Evolutionary conservation across 164 flowering plant species (phyloP).

Genomic region (Hamamelis virginiana): DNA sequence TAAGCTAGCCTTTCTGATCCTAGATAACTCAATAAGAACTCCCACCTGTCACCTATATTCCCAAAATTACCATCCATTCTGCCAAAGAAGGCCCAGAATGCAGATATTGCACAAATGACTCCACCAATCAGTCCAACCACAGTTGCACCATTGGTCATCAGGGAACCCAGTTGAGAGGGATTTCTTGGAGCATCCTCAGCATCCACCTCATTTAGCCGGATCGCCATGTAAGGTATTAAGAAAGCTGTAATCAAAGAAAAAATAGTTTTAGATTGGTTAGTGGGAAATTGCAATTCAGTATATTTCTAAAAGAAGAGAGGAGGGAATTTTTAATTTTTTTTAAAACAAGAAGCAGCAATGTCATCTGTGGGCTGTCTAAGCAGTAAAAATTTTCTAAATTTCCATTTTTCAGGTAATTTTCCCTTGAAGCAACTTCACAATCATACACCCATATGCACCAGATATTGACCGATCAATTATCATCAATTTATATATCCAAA

Average conservation of each 20-base stretch:
- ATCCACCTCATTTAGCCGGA: constrained; percentile 67
- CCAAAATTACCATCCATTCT: constrained; percentile 76
- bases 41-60: constrained; percentile 56
- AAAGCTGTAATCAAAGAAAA: constrained; percentile 56
- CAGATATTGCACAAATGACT: constrained; percentile 54
- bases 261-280: neutral
- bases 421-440: too few relatives aligned
- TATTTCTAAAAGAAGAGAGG: neutral
- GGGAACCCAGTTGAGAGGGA: constrained; percentile 51
- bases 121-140: constrained; percentile 76
- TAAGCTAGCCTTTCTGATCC: constrained; percentile 90
- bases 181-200: constrained; percentile 26
- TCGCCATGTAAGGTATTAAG: constrained; percentile 95
- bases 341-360: too few relatives aligned
- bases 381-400: too few relatives aligned
- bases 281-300: neutral
- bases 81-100: constrained; percentile 75
- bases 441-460: too few relatives aligned
- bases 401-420: too few relatives aligned
- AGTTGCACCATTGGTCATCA: constrained; percentile 73
- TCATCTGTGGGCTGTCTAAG: neutral
- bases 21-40: constrained; percentile 59
- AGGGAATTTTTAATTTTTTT: too few relatives aligned
- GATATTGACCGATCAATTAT: too few relatives aligned
- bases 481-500: too few relatives aligned